These are phyloP conservation scores for Moelleriella libera DNA, from an alignment of 2,329 filamentous ascomycete genomes.

Conservation along the genomic window DNA sequence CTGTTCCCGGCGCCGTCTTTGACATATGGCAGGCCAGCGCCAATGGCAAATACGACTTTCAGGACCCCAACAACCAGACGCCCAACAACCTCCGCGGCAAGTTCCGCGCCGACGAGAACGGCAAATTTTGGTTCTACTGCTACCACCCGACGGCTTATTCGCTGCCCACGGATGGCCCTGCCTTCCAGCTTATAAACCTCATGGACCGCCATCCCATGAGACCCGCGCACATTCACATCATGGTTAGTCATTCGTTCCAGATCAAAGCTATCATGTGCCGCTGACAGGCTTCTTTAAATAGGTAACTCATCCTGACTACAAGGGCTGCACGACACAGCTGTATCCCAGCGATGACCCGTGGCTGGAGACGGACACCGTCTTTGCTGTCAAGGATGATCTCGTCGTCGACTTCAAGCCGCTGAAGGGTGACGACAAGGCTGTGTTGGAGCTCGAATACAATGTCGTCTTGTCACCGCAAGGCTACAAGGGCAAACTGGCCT, in stretches of 20 bases:
- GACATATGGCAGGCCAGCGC: slow-evolving; percentile 68
- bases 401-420: slow-evolving; percentile 34
- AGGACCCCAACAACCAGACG: slow-evolving; percentile 56
- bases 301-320: slow-evolving; percentile 49
- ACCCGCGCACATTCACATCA: slow-evolving; percentile 36
- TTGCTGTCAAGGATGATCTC: slow-evolving; percentile 38
- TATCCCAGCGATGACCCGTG: slow-evolving; percentile 58
- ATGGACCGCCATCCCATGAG: slow-evolving; percentile 35
- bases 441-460: slow-evolving; percentile 26
- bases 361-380: slow-evolving; percentile 33
- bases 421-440: slow-evolving; percentile 20
- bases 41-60: slow-evolving; percentile 66
- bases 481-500: slow-evolving; percentile 24
- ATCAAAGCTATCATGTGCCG: background rate
- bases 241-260: slow-evolving; percentile 17
- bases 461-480: slow-evolving; percentile 27
- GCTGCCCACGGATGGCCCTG: slow-evolving; percentile 47
- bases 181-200: slow-evolving; percentile 24
- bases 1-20: slow-evolving; percentile 53
- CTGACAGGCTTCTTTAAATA: slow-evolving; percentile 3
- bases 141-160: slow-evolving; percentile 61
- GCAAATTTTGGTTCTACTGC: slow-evolving; percentile 62
- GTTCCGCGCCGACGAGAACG: slow-evolving; percentile 56
- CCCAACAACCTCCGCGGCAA: slow-evolving; percentile 67
- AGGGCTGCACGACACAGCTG: slow-evolving; percentile 61